phyloP scores from a whole-genome alignment of 805 yeast genomes.

The Saccharomycopsis babjevae region DNA sequence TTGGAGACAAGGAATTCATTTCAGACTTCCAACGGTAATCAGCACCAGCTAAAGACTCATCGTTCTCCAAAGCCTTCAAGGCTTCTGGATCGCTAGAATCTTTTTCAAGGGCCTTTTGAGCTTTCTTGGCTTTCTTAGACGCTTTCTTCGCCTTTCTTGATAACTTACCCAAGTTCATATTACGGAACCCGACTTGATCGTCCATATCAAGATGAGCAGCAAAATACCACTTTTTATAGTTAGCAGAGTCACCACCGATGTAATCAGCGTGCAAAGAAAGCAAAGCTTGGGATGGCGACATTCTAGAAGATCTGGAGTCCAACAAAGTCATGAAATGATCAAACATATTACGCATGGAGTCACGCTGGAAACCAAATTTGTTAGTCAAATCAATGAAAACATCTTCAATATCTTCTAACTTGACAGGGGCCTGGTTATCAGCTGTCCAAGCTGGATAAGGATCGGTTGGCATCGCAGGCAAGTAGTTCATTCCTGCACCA shows the following conservation, averaged over 20 bases:
- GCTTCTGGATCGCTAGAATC: slow-evolving; percentile 49
- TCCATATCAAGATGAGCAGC: slow-evolving; percentile 84
- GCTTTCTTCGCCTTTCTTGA: slow-evolving; percentile 76
- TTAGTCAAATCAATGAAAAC: slow-evolving; percentile 74
- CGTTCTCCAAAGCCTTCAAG: slow-evolving; percentile 64
- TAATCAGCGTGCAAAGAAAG: slow-evolving; percentile 77
- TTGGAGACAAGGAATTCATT: slow-evolving; percentile 45
- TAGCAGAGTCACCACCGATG: slow-evolving; percentile 80
- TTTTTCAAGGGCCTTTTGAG: slow-evolving; percentile 57
- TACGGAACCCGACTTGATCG: slow-evolving; percentile 74
- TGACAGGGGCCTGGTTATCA: slow-evolving; percentile 81
- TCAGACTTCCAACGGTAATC: slow-evolving; percentile 69
- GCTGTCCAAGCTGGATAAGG: slow-evolving; percentile 99
- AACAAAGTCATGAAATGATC: slow-evolving; percentile 78
- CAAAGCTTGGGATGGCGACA: slow-evolving; percentile 83
- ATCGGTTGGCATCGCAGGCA: slow-evolving; percentile 70
- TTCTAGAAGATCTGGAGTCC: slow-evolving; percentile 78
- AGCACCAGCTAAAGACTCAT: slow-evolving; percentile 77
- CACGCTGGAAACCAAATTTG: slow-evolving; percentile 85
- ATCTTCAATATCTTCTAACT: slow-evolving; percentile 80
- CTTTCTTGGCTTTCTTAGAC: slow-evolving; percentile 70
- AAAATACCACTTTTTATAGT: slow-evolving; percentile 80
- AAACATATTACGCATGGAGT: slow-evolving; percentile 84
- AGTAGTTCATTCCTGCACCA: slow-evolving; percentile 28
- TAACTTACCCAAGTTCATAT: slow-evolving; percentile 66